Evolutionary conservation across 768 basidiomycete species (phyloP).

Genomic region (Mycena vulgaris): DNA sequence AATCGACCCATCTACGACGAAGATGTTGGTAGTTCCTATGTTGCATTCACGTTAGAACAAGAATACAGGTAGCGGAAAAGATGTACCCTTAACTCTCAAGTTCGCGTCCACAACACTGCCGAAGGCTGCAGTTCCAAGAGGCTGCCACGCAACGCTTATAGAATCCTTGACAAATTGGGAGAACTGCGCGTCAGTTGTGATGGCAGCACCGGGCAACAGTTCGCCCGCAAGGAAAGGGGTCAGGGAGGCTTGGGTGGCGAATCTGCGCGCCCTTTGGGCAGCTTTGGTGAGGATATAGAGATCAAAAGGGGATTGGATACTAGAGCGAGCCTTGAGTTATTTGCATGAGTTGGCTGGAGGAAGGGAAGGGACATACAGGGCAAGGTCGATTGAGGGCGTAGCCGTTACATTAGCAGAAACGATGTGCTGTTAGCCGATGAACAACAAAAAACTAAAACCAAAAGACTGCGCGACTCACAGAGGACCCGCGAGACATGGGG

Average conservation of each 20-base stretch:
- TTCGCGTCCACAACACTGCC: conserved; percentile 8
- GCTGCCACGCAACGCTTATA: conserved; percentile 7
- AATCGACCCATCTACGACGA: conserved; percentile 15
- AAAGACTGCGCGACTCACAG: neutral
- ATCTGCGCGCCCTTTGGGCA: conserved; percentile 1
- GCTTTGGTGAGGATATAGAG: conserved; percentile 20
- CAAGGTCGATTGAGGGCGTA: too few species aligned
- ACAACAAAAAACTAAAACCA: neutral
- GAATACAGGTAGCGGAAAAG: neutral
- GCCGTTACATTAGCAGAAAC: neutral
- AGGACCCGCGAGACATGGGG: too few species aligned
- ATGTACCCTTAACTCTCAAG: conserved; percentile 8
- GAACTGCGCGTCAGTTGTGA: too few species aligned
- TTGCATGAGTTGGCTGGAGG: too few species aligned
- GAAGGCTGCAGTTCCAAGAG: conserved; percentile 16
- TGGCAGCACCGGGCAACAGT: too few species aligned
- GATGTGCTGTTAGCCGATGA: conserved; percentile 12
- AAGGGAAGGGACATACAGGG: too few species aligned
- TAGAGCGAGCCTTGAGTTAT: too few species aligned
- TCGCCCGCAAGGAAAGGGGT: too few species aligned
- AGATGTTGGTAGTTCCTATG: conserved; percentile 11
- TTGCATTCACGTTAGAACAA: neutral
- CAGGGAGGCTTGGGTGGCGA: neutral
- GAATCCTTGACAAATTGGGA: neutral
- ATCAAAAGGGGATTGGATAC: conserved; percentile 15